Evolutionary conservation across 192 early-diverging fungal genomes (phyloP).

Genomic region (Entomortierella beljakovae): DNA sequence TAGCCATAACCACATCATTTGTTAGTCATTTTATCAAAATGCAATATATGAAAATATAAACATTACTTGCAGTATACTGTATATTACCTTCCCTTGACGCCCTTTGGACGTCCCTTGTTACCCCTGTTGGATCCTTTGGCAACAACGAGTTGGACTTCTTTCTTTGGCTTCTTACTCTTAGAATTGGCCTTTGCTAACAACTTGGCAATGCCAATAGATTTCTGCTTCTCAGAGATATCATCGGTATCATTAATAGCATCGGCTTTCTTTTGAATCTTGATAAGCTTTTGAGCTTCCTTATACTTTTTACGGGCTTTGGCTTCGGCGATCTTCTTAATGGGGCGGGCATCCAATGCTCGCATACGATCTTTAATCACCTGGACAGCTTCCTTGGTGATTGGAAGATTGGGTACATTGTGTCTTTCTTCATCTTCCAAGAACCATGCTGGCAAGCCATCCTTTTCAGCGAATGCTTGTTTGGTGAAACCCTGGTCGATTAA

Average conservation of each 20-base stretch:
- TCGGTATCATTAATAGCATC: constrained; percentile 85
- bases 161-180: constrained; percentile 82
- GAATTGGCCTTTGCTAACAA: constrained; percentile 80
- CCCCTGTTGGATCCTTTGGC: constrained; percentile 86
- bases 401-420: constrained; percentile 90
- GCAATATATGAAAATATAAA: neutral
- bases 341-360: constrained; percentile 92
- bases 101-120: constrained; percentile 92
- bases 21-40: neutral
- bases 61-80: no score
- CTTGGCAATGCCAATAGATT: constrained; percentile 83
- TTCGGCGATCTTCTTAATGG: constrained; percentile 99
- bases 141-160: constrained; percentile 90
- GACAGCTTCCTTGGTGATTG: constrained; percentile 98
- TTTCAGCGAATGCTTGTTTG: constrained; percentile 89
- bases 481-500: constrained; percentile 95
- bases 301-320: constrained; percentile 96
- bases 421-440: constrained; percentile 92
- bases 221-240: constrained; percentile 91
- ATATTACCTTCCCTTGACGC: constrained; percentile 98
- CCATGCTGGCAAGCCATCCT: constrained; percentile 89
- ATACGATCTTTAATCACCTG: constrained; percentile 84
- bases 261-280: constrained; percentile 91
- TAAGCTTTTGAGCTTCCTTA: constrained; percentile 74
- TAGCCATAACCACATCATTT: neutral